Base-by-base conservation (phyloP, 2,329 filamentous ascomycete genomes). In the Penicillium brevicompactum region DNA sequence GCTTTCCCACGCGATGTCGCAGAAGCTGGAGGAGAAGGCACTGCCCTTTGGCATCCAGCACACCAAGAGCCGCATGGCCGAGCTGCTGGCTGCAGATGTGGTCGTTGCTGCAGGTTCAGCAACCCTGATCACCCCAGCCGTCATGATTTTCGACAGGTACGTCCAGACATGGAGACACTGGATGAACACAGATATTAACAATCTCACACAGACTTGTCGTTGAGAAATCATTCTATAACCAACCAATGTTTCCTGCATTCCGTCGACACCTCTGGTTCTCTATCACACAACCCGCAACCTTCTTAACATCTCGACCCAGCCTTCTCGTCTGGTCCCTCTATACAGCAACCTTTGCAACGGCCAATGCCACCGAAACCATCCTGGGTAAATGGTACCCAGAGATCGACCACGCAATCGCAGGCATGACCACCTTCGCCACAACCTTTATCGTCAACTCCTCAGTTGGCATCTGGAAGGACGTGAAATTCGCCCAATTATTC, bases 261-360 rank as follows among this genome's bases (percentile, higher is more conserved):
- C 60, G 64, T 46, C 61, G 65, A 57, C 71, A 74, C 43, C 52
- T 75, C 31, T 67, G 62, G 58, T 65, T 70, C 48, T 74, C 73
- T 10, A 53, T 75, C 48, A 69, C 68, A 27, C 70, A 72, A 34
- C 74, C 74, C 30, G 70, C 74, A 40, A 64, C 55, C 5, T 76
- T 74, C 62, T 66, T 76, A 52, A 67, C 67, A 44, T 75, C 72
- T 49, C 77, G 76, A 44, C 74, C 74, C 3, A 73, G 70, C 57
- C 68, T 74, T 38, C 69, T 77, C 4, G 73, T 77, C 56, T 74
- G 74, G 63, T 70, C 74, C 53, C 80, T 93, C 49, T 96, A 96
- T 80, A 89, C 87, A 56, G 87, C 89, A 63, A 96, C 92, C 49
- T 96, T 96, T 76, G 78, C 92, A n/a, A 90, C 89, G 1, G 91